Evolutionary conservation across 176 grass and related monocot genomes (phyloP).

Genomic region (Ensete glaucum): DNA sequence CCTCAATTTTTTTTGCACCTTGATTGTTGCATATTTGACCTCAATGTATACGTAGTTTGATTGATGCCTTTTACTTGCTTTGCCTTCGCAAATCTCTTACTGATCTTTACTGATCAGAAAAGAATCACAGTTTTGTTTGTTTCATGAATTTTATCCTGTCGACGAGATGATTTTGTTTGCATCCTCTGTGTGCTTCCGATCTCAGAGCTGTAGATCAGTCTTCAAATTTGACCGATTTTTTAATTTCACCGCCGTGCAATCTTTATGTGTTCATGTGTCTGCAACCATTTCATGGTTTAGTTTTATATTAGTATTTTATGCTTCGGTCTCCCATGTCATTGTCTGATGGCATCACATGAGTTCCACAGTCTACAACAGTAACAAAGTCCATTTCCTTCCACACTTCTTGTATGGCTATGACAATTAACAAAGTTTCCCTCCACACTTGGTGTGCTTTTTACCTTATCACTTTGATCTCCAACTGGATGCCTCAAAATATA

Average conservation of each 20-base stretch:
- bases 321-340: not conserved
- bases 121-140: not conserved
- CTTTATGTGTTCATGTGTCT: not conserved
- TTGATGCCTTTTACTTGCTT: not conserved
- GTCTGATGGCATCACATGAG: not conserved
- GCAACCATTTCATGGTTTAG: not conserved
- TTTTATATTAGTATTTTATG: not conserved
- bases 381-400: constrained; percentile 1
- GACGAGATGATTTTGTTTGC: not conserved
- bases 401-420: no score
- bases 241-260: not conserved
- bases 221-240: not conserved
- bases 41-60: no score
- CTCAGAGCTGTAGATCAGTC: not conserved
- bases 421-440: no score
- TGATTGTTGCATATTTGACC: not conserved
- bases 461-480: not conserved
- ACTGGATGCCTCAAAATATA: not conserved
- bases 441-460: not conserved
- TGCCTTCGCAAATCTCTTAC: not conserved
- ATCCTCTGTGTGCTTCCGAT: not conserved
- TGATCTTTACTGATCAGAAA: not conserved
- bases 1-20: not conserved
- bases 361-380: not conserved
- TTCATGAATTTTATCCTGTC: not conserved